Conservation (phyloP, 176 grass and related monocot genomes). For the Carex parvula region DNA sequence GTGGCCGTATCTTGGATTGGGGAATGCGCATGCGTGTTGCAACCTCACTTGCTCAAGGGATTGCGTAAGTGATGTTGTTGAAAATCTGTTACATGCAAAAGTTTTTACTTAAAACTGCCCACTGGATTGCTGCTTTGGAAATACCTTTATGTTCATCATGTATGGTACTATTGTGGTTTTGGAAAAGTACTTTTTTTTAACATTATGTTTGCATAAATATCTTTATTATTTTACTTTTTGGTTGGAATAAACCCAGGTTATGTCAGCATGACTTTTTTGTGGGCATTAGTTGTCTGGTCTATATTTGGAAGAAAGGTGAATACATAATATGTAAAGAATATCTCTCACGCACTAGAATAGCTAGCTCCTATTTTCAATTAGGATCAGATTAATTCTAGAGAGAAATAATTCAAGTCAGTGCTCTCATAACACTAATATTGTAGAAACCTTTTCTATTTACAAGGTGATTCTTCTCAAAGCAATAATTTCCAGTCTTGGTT, state of each 20-base stretch:
- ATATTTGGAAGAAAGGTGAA: not conserved
- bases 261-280: not conserved
- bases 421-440: not conserved
- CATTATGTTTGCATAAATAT: not conserved
- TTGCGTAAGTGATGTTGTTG: constrained; percentile 65
- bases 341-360: not conserved
- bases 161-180: not conserved
- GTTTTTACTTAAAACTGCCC: not conserved
- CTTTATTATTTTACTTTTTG: not conserved
- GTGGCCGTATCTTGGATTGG: constrained; percentile 90
- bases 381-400: not conserved
- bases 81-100: not conserved
- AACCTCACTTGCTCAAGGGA: constrained; percentile 93
- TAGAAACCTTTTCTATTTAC: not conserved
- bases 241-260: not conserved
- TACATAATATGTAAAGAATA: not conserved
- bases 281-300: not conserved
- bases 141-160: not conserved
- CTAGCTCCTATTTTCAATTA: not conserved
- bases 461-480: not conserved
- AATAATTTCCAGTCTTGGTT: not conserved
- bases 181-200: not conserved
- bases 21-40: constrained; percentile 92
- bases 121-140: not conserved
- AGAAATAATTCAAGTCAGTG: not conserved